These are phyloP conservation scores for Leucosporidium yakuticum DNA, from an alignment of 768 basidiomycete species.

Conservation along the genomic window DNA sequence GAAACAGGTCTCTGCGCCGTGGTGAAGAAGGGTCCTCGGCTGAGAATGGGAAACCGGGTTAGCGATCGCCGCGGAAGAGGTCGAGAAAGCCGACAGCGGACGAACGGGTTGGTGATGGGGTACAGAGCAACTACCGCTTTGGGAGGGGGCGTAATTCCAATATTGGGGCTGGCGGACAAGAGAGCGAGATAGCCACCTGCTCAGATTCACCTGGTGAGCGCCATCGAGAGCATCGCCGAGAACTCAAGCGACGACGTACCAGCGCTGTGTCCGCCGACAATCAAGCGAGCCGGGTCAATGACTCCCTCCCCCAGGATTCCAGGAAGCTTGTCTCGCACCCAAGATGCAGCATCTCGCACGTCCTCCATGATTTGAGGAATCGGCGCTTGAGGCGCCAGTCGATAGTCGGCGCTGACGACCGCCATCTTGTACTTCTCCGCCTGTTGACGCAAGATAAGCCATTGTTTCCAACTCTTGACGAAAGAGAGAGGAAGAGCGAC, in stretches of 20 bases:
- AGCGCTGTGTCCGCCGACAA: not conserved
- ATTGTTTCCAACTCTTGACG: not conserved
- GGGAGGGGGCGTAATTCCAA: not conserved
- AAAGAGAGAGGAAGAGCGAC: not conserved
- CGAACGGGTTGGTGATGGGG: conserved; percentile 1
- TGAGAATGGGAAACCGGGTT: not conserved
- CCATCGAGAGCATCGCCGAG: too few species aligned
- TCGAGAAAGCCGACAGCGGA: not conserved
- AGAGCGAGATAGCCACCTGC: not conserved
- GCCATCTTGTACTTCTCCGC: conserved; percentile 4
- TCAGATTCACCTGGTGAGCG: too few species aligned
- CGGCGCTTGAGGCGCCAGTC: not conserved
- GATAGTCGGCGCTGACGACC: conserved; percentile 1
- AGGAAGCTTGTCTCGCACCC: not conserved
- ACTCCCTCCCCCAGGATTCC: not conserved
- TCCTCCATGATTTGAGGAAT: conserved; percentile 1
- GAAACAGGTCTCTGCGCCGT: not conserved
- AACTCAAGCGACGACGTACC: not conserved
- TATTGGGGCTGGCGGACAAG: not conserved
- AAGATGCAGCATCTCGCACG: not conserved
- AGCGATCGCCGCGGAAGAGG: not conserved
- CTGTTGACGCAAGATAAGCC: not conserved
- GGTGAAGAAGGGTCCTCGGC: not conserved
- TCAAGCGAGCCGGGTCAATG: not conserved
- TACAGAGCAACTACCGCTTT: not conserved